A percentile compares a stretch with the other conserved stretches of the same genome.
Evolutionary conservation across 1,284 basidiomycete species (phyloP).

Genomic region (Violaceomyces palustris): DNA sequence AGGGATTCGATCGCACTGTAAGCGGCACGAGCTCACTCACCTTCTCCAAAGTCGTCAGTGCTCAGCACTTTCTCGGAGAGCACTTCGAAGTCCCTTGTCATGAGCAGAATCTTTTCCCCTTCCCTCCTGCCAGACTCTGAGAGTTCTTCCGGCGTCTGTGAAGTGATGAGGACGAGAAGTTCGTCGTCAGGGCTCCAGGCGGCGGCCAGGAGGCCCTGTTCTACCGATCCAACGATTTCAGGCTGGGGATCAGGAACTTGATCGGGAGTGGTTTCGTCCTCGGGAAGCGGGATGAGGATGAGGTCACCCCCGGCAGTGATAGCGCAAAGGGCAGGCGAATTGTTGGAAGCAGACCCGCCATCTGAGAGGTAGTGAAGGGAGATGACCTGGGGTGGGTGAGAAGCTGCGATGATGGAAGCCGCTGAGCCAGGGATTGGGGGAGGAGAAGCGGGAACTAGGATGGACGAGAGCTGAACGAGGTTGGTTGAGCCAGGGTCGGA

Average conservation of each 20-base stretch:
- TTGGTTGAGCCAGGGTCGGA: neutral
- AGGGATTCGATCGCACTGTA: neutral
- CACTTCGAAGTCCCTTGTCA: slow-evolving; percentile 84
- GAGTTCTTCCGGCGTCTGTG: slow-evolving; percentile 10
- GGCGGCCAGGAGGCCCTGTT: slow-evolving; percentile 75
- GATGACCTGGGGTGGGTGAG: slow-evolving; percentile 13
- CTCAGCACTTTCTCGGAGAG: slow-evolving; percentile 72
- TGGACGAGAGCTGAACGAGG: slow-evolving; percentile 9
- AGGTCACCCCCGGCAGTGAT: slow-evolving; percentile 46
- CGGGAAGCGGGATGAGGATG: slow-evolving; percentile 26
- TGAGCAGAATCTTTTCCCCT: slow-evolving; percentile 70
- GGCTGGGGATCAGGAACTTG: slow-evolving; percentile 13
- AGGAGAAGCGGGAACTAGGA: slow-evolving; percentile 13
- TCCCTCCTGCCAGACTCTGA: slow-evolving; percentile 11
- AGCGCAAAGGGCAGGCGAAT: slow-evolving; percentile 38
- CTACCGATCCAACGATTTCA: slow-evolving; percentile 65
- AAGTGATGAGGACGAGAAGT: slow-evolving; percentile 62
- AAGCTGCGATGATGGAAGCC: slow-evolving; percentile 6
- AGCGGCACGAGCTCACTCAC: slow-evolving; percentile 58
- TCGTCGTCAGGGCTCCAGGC: slow-evolving; percentile 89
- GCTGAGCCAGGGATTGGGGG: slow-evolving; percentile 12
- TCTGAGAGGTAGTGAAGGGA: slow-evolving; percentile 41
- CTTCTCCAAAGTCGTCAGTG: slow-evolving; percentile 75
- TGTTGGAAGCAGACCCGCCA: slow-evolving; percentile 30
- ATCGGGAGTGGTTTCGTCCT: slow-evolving; percentile 1